A percentile compares a stretch with the other conserved stretches of the same genome.
Evolutionary conservation across 2,329 filamentous ascomycete genomes (phyloP).

Genomic region (Apiospora malaysiana): DNA sequence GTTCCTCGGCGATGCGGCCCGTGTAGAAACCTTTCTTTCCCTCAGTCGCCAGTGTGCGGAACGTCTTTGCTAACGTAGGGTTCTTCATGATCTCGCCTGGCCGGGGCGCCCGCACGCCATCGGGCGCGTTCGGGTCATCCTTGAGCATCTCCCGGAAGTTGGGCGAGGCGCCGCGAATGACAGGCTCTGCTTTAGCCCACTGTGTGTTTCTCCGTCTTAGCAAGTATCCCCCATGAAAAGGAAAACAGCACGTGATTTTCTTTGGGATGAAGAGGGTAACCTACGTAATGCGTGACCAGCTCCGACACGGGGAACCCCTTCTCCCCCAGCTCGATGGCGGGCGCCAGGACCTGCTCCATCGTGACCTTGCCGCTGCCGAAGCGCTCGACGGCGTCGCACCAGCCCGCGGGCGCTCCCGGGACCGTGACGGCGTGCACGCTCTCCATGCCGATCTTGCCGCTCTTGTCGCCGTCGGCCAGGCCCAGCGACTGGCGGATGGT

Average conservation of each 20-base stretch:
- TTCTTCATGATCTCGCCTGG: conserved; percentile 92
- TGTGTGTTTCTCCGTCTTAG: conserved; percentile 41
- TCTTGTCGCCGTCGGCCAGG: conserved; percentile 60
- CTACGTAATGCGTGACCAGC: conserved; percentile 70
- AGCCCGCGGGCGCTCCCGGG: conserved; percentile 89
- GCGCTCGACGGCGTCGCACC: conserved; percentile 85
- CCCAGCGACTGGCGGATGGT: conserved; percentile 73
- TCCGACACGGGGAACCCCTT: conserved; percentile 91
- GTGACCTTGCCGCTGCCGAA: conserved; percentile 88
- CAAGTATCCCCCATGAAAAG: too few species aligned
- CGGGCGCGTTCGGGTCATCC: conserved; percentile 67
- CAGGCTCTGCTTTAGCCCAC: conserved; percentile 73
- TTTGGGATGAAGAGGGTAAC: conserved; percentile 39
- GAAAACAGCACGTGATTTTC: not conserved
- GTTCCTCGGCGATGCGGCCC: conserved; percentile 79
- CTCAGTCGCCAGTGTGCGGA: conserved; percentile 76
- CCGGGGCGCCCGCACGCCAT: conserved; percentile 75
- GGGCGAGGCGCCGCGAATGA: conserved; percentile 76
- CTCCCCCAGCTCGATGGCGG: conserved; percentile 86
- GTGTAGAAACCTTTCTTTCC: conserved; percentile 93
- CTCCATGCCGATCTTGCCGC: conserved; percentile 70
- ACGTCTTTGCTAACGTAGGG: conserved; percentile 79
- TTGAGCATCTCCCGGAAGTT: conserved; percentile 91
- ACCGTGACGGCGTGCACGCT: conserved; percentile 85
- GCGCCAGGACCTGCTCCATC: conserved; percentile 77